These are phyloP conservation scores for Saturnispora galanensis DNA, from an alignment of 805 yeast genomes.

Conservation along the genomic window DNA sequence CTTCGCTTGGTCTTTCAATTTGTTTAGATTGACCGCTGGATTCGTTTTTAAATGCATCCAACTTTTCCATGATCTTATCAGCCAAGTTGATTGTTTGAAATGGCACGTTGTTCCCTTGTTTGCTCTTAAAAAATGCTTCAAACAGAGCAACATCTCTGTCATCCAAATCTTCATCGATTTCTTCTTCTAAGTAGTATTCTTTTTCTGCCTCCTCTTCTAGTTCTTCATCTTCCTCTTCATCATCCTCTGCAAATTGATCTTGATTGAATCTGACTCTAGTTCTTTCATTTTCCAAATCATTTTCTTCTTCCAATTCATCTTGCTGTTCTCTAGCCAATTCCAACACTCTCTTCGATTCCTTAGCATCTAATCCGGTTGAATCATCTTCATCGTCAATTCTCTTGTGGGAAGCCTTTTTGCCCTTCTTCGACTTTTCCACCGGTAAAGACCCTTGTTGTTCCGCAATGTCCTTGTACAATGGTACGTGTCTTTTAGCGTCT, in stretches of 20 bases:
- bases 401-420: constrained; percentile 9
- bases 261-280: constrained; percentile 23
- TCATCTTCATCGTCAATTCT: constrained; percentile 39
- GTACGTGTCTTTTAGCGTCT: constrained; percentile 65
- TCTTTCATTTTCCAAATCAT: constrained; percentile 24
- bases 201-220: constrained; percentile 25
- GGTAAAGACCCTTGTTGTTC: constrained; percentile 58
- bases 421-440: constrained; percentile 12
- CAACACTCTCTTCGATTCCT: constrained; percentile 73
- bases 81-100: constrained; percentile 61
- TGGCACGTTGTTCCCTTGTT: constrained; percentile 15
- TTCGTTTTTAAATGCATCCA: constrained; percentile 32
- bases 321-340: constrained; percentile 90
- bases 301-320: constrained; percentile 75
- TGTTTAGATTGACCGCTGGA: constrained; percentile 15
- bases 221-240: constrained; percentile 21
- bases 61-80: constrained; percentile 86
- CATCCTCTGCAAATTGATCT: constrained; percentile 17
- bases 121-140: constrained; percentile 54
- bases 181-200: constrained; percentile 33
- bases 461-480: constrained; percentile 70
- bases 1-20: constrained; percentile 43
- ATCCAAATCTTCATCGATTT: constrained; percentile 55
- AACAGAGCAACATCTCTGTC: constrained; percentile 80
- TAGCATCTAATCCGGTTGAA: constrained; percentile 68